phyloP scores from a whole-genome alignment of 345 rosid species.

The Brassica juncea region DNA sequence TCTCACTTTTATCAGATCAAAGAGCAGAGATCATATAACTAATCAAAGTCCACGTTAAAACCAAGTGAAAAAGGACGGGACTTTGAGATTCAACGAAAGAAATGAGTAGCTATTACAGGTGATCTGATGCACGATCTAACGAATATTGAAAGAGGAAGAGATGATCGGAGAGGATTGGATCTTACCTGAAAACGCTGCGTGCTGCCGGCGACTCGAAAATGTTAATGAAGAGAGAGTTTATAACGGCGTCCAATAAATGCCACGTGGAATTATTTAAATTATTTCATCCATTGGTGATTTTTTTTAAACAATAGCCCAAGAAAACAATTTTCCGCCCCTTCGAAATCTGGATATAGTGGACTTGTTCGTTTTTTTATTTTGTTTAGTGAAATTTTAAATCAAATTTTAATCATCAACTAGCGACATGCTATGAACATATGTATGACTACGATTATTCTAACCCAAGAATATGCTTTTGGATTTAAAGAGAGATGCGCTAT shows the following conservation, averaged over 20 bases:
- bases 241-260: background rate
- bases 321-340: background rate
- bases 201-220: constrained; percentile 32
- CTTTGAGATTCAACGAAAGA: constrained; percentile 12
- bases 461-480: constrained; percentile 31
- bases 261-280: constrained; percentile 29
- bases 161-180: constrained; percentile 22
- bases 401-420: background rate
- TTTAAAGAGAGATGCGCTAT: constrained; percentile 8
- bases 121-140: constrained; percentile 18
- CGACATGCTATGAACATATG: background rate
- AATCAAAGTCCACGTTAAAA: background rate
- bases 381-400: no score
- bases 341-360: constrained; percentile 24
- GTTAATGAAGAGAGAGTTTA: constrained; percentile 13
- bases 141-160: background rate
- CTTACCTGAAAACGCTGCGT: constrained; percentile 31
- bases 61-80: background rate
- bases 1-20: background rate
- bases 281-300: background rate
- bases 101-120: background rate
- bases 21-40: background rate
- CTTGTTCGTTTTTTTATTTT: background rate
- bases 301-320: background rate
- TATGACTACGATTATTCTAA: constrained; percentile 18